Base-by-base conservation (phyloP, 1,284 basidiomycete genomes). In the Polyporus tsugae region DNA sequence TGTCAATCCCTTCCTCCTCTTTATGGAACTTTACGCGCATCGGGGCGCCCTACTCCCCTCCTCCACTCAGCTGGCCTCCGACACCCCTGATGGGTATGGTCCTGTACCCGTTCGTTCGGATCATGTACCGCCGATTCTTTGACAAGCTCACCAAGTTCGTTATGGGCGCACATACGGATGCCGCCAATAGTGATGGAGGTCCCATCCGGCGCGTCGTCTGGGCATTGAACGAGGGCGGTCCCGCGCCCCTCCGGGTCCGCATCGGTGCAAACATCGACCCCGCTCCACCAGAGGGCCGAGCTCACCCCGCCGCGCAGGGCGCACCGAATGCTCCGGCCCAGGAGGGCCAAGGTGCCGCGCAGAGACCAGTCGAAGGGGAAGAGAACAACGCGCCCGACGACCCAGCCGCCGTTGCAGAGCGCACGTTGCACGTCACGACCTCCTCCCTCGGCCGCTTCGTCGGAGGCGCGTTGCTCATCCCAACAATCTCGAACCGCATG, bases 381-480 rank as follows among this genome's bases (percentile, higher is more conserved):
- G 74, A 71, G 10, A 76, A 76, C 19, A 72, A 68, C 6, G 74
- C 68, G n/a, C 70, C 71, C 19, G 74, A 73, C 49, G 77, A 77
- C 68, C 70, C 77, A 52, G 76, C 81, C 4, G 83, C 78, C 17
- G 87, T 82, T 0, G 89, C 88, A 0, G 87, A 87, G 71, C 85
- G 86, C 70, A 85, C 86, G 22, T 84, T 91, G 63, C 84, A 85
- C 55, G 79, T 88, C 70, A 86, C 87, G 22, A 84, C 86, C 17
- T 82, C 85, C 19, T 88, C 89, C 0, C 74, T 93, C 1, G 91
- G 91, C 1, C 85, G 90, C 25, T 80, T 86, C 72, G 78, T 93
- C 60, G 89, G 87, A 35, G 90, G 90, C 2, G 90, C 91, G 0
- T 79, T 93, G 22, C 79, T 90, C 67, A 82, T 91, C 62, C 92